Evolutionary conservation across 306 rosid genomes (phyloP).

Genomic region (Pyrus betulifolia): DNA sequence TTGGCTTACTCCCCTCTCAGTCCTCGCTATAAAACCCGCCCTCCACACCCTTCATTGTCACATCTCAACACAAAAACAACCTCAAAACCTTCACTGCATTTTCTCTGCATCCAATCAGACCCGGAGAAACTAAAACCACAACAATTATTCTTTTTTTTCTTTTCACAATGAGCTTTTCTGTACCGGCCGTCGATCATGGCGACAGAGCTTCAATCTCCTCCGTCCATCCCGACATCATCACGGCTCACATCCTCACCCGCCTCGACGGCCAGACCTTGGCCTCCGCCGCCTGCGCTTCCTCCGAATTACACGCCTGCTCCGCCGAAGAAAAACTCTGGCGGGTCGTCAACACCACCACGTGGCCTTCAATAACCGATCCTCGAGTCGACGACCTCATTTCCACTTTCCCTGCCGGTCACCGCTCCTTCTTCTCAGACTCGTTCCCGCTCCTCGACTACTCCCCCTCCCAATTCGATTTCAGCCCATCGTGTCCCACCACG

Average conservation of each 20-base stretch:
- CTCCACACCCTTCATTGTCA: neutral
- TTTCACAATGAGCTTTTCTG: slow-evolving; percentile 13
- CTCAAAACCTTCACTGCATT: neutral
- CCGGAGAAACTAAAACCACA: neutral
- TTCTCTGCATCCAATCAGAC: neutral
- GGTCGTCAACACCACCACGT: slow-evolving; percentile 32
- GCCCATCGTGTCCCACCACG: neutral
- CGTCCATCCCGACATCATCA: slow-evolving; percentile 55
- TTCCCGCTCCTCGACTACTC: slow-evolving; percentile 44
- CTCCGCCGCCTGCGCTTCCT: slow-evolving; percentile 41
- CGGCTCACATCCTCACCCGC: slow-evolving; percentile 56
- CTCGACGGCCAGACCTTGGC: slow-evolving; percentile 69
- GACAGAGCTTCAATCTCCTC: slow-evolving; percentile 25
- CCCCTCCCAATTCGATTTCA: neutral
- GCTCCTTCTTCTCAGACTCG: slow-evolving; percentile 61
- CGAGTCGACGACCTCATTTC: slow-evolving; percentile 22
- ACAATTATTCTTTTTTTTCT: neutral
- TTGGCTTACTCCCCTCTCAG: neutral
- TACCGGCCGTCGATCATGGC: neutral
- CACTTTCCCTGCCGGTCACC: slow-evolving; percentile 51
- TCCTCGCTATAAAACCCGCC: neutral
- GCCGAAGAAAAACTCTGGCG: slow-evolving; percentile 58
- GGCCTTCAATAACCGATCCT: slow-evolving; percentile 65
- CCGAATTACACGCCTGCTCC: slow-evolving; percentile 48
- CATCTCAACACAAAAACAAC: neutral